phyloP scores from a whole-genome alignment of 202 grass and related monocot species.

The Cymbopogon flexuosus region DNA sequence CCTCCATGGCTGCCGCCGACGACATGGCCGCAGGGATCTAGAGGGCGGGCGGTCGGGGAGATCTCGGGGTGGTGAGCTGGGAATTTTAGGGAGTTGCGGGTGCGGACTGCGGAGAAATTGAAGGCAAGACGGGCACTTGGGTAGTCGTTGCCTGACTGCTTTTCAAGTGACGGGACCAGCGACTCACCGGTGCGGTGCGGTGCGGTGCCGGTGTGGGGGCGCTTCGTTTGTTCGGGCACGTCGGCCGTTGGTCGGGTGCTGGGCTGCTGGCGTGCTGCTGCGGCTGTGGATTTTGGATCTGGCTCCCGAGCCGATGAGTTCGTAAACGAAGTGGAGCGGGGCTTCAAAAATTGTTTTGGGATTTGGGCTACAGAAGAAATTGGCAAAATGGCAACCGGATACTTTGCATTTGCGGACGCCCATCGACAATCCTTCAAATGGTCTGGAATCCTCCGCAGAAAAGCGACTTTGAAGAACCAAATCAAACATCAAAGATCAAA shows the following conservation, averaged over 20 bases:
- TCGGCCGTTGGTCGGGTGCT: neutral
- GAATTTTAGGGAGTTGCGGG: neutral
- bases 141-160: slow-evolving; percentile 41
- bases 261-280: too few relatives aligned
- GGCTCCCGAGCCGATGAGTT: too few relatives aligned
- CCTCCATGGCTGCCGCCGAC: slow-evolving; percentile 58
- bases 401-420: too few relatives aligned
- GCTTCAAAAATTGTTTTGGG: too few relatives aligned
- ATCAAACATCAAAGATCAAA: too few relatives aligned
- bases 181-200: neutral
- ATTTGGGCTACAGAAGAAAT: too few relatives aligned
- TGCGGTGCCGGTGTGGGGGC: neutral
- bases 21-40: slow-evolving; percentile 50
- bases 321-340: too few relatives aligned
- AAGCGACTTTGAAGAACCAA: too few relatives aligned
- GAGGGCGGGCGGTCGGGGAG: slow-evolving; percentile 38
- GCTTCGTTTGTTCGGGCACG: slow-evolving; percentile 31
- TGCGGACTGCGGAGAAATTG: slow-evolving; percentile 31
- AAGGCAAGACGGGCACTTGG: slow-evolving; percentile 10
- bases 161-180: slow-evolving; percentile 47
- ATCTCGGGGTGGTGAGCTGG: slow-evolving; percentile 36
- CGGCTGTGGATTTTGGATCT: too few relatives aligned
- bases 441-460: too few relatives aligned
- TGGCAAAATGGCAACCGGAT: too few relatives aligned
- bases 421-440: too few relatives aligned